Base-by-base conservation (phyloP, 2,329 filamentous ascomycete species). In the Aspergillus quadrilineatus region DNA sequence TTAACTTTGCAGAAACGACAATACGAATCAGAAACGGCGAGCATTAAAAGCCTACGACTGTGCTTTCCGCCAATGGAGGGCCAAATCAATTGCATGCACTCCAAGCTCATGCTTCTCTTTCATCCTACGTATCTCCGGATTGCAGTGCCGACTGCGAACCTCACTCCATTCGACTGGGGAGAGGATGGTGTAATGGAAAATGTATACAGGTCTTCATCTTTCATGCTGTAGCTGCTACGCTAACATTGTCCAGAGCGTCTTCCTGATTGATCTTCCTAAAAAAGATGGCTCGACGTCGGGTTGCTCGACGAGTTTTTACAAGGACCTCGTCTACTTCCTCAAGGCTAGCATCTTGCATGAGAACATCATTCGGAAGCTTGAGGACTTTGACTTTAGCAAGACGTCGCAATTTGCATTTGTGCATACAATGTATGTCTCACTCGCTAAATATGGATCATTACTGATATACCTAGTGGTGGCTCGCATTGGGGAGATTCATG, bases 31-130 rank as follows among this genome's bases (percentile, higher is more conserved):
- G 75, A 80, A 49, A 75, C 75, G 28, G 71, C 71, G 2, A 71
- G 68, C 8, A 75, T 82, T 62, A 68, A 69, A 9, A 80, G 82
- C 50, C 79, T 95, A 54, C 83, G 83, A 17, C 64, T 86, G 54
- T 92, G 90, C 69, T 96, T 97, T 68, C 93, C 93, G 14, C 82
- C 83, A 2, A 93, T 97, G 89, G 79, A 85, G 41, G 83, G 85
- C 1, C 79, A 83, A 46, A 75, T 85, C 5, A 88, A 86, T 26
- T 86, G 82, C 65, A 96, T 97, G 92, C 94, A 97, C 73, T 96
- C 91, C 49, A 97, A 99, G 70, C 79, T 97, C 43, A 92, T 96
- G 82, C 75, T 97, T 1, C 80, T 97, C n/a, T 93, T 92, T 65
- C 90, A 91, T 64, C 76, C 82, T 0, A 75, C 76, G 1, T 86